Conservation (phyloP, 2,329 filamentous ascomycete species). For the Helotiales sp. region DNA sequence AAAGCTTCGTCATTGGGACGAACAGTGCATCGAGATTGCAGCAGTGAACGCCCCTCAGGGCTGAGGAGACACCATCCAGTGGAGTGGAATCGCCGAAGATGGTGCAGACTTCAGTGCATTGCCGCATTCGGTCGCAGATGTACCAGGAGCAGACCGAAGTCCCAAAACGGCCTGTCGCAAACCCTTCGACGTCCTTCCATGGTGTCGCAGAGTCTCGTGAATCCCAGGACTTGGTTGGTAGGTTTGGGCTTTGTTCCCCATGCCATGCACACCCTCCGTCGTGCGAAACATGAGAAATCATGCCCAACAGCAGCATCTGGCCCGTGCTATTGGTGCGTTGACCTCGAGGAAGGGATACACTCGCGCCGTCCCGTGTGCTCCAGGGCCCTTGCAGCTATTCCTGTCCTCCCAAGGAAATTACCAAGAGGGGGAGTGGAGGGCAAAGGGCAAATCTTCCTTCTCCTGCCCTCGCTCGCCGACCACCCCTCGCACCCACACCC, state of each 20-base stretch:
- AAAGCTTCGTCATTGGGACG: slow-evolving; percentile 14
- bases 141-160: background rate
- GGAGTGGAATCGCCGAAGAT: background rate
- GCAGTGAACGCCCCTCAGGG: background rate
- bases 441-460: background rate
- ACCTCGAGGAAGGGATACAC: slow-evolving; percentile 2
- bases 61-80: background rate
- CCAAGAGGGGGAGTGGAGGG: background rate
- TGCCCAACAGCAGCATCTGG: background rate
- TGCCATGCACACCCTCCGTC: background rate
- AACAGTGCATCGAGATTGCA: slow-evolving; percentile 2
- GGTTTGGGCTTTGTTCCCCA: background rate
- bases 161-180: slow-evolving; percentile 1
- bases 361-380: slow-evolving; percentile 17
- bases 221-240: slow-evolving; percentile 8
- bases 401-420: slow-evolving; percentile 2
- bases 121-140: background rate
- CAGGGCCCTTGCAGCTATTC: slow-evolving; percentile 6
- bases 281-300: slow-evolving; percentile 14
- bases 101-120: background rate
- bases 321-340: background rate
- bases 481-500: background rate
- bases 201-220: slow-evolving; percentile 5
- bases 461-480: background rate
- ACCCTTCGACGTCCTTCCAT: background rate